Evolutionary conservation across 2,329 filamentous ascomycete genomes (phyloP).

Genomic region (Dactylellina drechsleri): DNA sequence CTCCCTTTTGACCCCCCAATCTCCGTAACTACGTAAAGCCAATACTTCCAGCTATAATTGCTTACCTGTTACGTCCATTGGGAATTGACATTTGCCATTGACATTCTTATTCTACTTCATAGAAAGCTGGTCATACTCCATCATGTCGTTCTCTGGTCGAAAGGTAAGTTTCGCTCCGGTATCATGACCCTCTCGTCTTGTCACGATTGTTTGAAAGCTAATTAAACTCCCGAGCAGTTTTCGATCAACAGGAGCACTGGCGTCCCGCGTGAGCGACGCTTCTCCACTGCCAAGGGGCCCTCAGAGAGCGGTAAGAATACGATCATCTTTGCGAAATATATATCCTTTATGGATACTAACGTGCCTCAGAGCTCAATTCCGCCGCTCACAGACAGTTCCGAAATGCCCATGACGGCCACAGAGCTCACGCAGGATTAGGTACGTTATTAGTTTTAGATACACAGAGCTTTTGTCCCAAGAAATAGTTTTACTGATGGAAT

Average conservation of each 20-base stretch:
- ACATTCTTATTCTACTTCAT: conserved; percentile 15
- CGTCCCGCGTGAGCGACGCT: conserved; percentile 47
- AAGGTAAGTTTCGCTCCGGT: conserved; percentile 52
- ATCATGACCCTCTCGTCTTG: conserved; percentile 15
- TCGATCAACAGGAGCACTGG: conserved; percentile 51
- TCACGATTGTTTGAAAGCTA: not conserved
- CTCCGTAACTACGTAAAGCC: not conserved
- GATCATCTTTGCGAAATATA: not conserved
- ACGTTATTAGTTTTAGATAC: conserved; percentile 68
- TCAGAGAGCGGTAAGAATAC: conserved; percentile 46
- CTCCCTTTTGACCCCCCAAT: conserved; percentile 16
- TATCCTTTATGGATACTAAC: not conserved
- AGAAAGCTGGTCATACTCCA: conserved; percentile 20
- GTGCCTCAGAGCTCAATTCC: conserved; percentile 76
- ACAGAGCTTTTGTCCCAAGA: not conserved
- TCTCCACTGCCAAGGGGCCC: conserved; percentile 49
- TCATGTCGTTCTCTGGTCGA: conserved; percentile 54
- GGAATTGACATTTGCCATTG: conserved; percentile 50
- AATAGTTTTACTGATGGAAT: conserved; percentile 1
- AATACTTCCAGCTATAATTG: not conserved
- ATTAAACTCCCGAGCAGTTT: conserved; percentile 22
- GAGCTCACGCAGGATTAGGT: conserved; percentile 89
- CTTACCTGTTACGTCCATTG: conserved; percentile 38
- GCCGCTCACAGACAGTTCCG: conserved; percentile 90
- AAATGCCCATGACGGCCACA: conserved; percentile 87